Evolutionary conservation across 345 rosid genomes (phyloP).

Genomic region (Geranium rotundifolium): DNA sequence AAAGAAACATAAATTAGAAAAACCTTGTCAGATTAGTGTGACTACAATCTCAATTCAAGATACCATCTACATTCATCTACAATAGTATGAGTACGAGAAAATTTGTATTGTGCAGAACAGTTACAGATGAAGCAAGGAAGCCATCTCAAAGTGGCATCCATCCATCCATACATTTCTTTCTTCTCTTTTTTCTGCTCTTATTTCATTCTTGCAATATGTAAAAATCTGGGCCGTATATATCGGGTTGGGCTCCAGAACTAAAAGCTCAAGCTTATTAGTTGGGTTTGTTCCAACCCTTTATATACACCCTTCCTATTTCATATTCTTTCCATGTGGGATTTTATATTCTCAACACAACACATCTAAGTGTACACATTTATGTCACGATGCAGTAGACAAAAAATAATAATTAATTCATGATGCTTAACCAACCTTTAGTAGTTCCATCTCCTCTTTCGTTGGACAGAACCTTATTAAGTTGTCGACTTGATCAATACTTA

Average conservation of each 20-base stretch:
- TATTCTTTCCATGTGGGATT: too few relatives aligned
- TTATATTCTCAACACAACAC: too few relatives aligned
- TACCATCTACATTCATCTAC: neutral
- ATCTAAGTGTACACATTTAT: neutral
- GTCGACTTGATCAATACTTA: constrained; percentile 83
- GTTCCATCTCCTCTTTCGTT: constrained; percentile 88
- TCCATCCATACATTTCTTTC: too few relatives aligned
- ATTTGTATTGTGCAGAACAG: neutral
- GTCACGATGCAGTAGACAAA: neutral
- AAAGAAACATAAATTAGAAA: neutral
- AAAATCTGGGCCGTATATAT: too few relatives aligned
- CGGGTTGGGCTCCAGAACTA: too few relatives aligned
- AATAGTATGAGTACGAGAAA: neutral
- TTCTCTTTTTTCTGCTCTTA: too few relatives aligned
- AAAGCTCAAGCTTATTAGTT: too few relatives aligned
- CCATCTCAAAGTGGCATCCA: neutral
- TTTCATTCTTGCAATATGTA: too few relatives aligned
- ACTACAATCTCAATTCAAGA: neutral
- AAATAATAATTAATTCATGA: neutral
- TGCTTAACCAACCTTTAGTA: constrained; percentile 46
- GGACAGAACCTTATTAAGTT: constrained; percentile 85
- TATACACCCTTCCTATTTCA: too few relatives aligned
- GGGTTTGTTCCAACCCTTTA: too few relatives aligned
- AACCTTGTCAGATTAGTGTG: neutral
- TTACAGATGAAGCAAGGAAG: neutral